Evolutionary conservation across 1,284 basidiomycete species (phyloP).

Genomic region (Xerocomus alliaceus): DNA sequence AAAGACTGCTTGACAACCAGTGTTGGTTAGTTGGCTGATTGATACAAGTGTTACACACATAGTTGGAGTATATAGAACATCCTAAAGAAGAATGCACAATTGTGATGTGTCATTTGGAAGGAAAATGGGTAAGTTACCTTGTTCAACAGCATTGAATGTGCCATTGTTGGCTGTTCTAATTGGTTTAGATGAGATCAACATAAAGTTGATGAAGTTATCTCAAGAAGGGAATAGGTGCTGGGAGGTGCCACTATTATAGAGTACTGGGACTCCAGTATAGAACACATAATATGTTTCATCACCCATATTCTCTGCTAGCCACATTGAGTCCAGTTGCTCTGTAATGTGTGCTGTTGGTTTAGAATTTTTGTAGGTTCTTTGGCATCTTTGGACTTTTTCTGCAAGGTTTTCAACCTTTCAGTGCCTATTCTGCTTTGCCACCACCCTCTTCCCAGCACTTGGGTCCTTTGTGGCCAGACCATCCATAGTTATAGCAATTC

Average conservation of each 20-base stretch:
- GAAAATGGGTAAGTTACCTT: background rate
- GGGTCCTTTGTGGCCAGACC: background rate
- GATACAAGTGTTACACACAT: background rate
- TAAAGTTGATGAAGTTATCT: background rate
- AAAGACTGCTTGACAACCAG: background rate
- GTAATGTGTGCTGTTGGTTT: no score
- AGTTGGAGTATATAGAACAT: background rate
- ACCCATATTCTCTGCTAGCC: no score
- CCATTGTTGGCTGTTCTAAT: background rate
- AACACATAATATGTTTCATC: background rate
- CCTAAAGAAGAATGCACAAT: background rate
- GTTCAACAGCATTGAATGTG: background rate
- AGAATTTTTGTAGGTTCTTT: background rate
- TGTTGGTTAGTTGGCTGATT: background rate
- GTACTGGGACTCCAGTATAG: background rate
- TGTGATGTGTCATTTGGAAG: background rate
- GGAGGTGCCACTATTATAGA: background rate
- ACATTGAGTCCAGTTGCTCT: no score
- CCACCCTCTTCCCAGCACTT: constrained; percentile 21
- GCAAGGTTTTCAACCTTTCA: constrained; percentile 7
- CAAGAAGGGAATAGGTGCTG: background rate
- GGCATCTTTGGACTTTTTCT: background rate
- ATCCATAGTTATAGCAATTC: constrained; percentile 7
- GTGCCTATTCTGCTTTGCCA: constrained; percentile 12
- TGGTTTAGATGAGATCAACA: background rate